Evolutionary conservation across 176 grass and related monocot species (phyloP), one percentile per base, ranked within the genome.

Genomic region (Poa annua): DNA sequence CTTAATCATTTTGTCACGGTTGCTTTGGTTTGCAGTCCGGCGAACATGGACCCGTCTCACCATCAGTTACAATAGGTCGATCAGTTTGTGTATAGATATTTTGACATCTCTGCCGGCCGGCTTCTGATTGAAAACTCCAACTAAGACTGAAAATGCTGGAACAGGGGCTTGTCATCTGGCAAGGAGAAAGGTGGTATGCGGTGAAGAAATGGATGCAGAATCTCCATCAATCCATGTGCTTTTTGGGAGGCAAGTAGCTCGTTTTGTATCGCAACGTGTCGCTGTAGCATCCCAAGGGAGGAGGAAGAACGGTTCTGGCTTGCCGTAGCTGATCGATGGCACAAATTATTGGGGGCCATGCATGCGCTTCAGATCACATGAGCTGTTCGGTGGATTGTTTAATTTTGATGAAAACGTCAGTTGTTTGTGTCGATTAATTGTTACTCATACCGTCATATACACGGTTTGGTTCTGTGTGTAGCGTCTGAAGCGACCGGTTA

Each of bases 291-390:
- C 75, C 67, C 49, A 39, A 84, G 62, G 2, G 47, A 41, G 15
- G 41, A 26, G 49, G 67, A 83, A 59, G 15, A 65, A 74, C 36
- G 59, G 73, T 59, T 80, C 7, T 38, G 55, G 55, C 59, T 59
- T 45, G 45, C 45, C 45, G 11, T 14, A 48, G 45, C 10, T 47
- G 39, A 41, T 41, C 5, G 81, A 74, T 21, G 73, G 19, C 68
- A 66, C 76, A 81, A 76, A 85, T 85, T 63, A 85, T 85, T 15
- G 77, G 71, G 45, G 41, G 61, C 41, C 29, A 29, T n/a, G 9
- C n/a, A 11, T 3, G 11, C 59, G 7, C 12, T 29, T 15, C 75
- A 74, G 75, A 57, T 47, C 19, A 17, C 52, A 35, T 22, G 24
- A 79, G 45, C 22, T 17, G 75, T 36, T 44, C 0, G 22, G 29